Evolutionary conservation across 495 filamentous ascomycete species (phyloP).

Genomic region (Letharia lupina): DNA sequence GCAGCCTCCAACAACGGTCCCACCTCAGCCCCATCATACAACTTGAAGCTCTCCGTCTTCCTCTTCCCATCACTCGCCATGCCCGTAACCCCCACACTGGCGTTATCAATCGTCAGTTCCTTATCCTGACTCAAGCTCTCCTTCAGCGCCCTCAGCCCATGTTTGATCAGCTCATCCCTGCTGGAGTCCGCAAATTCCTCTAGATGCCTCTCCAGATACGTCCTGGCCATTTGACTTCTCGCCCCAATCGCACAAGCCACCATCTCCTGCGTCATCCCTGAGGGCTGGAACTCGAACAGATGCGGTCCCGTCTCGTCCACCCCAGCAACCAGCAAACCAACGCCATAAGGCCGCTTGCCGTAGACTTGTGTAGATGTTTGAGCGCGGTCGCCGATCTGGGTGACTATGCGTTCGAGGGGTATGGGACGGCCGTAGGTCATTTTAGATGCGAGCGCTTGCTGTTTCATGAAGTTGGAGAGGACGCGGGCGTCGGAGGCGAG

Average conservation of each 20-base stretch:
- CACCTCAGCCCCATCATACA: constrained; percentile 85
- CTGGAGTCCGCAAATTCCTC: constrained; percentile 64
- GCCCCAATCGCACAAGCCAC: constrained; percentile 89
- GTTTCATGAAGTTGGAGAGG: constrained; percentile 99
- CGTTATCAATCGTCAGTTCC: constrained; percentile 93
- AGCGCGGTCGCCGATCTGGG: constrained; percentile 87
- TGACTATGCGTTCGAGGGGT: constrained; percentile 75
- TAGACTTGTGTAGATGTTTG: constrained; percentile 98
- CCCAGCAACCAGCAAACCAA: constrained; percentile 86
- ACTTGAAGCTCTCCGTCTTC: constrained; percentile 72
- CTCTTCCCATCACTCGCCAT: constrained; percentile 37
- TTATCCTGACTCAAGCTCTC: constrained; percentile 95
- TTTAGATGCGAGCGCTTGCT: constrained; percentile 89
- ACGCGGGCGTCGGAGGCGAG: constrained; percentile 97
- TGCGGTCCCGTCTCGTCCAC: constrained; percentile 90
- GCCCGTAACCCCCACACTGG: constrained; percentile 79
- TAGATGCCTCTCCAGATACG: constrained; percentile 87
- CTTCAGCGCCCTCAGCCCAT: constrained; percentile 86
- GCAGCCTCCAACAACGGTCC: constrained; percentile 52
- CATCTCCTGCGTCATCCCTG: constrained; percentile 95
- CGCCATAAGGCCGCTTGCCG: constrained; percentile 92
- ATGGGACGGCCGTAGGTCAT: constrained; percentile 93
- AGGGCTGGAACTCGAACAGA: constrained; percentile 97
- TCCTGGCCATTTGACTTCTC: constrained; percentile 91
- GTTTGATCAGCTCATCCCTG: constrained; percentile 79